Conservation (phyloP, 805 yeast genomes). For the Saccharomycopsis javanensis region DNA sequence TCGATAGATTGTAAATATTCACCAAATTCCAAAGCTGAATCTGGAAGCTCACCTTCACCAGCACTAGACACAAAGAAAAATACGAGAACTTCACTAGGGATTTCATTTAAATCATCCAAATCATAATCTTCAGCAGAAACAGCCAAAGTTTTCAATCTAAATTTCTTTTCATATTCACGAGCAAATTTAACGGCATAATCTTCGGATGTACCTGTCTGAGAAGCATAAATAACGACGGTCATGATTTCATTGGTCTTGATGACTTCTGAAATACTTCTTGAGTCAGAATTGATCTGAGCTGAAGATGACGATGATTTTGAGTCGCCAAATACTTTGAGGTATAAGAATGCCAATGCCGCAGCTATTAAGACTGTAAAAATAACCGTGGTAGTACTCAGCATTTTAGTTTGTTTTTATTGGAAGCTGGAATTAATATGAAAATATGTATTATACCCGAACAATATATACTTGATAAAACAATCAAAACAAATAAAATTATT, state of each 20-base stretch:
- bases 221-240: constrained; percentile 76
- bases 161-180: constrained; percentile 76
- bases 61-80: constrained; percentile 85
- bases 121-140: constrained; percentile 88
- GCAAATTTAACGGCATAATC: constrained; percentile 88
- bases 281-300: constrained; percentile 12
- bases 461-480: too few species aligned
- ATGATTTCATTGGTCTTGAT: constrained; percentile 58
- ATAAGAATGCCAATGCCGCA: background rate
- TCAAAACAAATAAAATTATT: too few species aligned
- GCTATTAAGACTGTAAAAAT: background rate
- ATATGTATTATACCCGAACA: too few species aligned
- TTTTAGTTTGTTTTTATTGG: too few species aligned
- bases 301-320: background rate
- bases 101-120: constrained; percentile 59
- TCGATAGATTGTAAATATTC: constrained; percentile 49
- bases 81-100: constrained; percentile 49
- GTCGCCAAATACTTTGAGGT: background rate
- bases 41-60: constrained; percentile 99
- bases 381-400: background rate
- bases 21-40: constrained; percentile 76
- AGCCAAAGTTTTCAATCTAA: constrained; percentile 72
- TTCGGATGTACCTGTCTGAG: constrained; percentile 98
- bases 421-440: too few species aligned
- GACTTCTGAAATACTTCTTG: constrained; percentile 50